phyloP scores from a whole-genome alignment of 352 stramenopile genomes.

The Phytophthora pistaciae region DNA sequence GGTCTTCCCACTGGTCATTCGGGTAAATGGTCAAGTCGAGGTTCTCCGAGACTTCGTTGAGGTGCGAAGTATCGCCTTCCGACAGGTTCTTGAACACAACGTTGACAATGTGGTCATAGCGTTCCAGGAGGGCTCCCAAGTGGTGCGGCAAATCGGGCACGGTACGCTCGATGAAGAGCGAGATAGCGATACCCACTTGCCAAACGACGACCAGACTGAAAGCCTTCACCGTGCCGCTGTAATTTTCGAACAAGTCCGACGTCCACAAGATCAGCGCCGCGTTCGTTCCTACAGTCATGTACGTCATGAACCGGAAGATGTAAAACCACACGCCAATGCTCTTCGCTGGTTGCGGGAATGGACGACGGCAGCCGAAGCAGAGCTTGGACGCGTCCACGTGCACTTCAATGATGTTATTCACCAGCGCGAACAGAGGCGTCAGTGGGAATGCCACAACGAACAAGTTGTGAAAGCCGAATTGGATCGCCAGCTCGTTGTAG shows the following conservation, averaged over 20 bases:
- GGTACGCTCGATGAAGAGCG: slow-evolving; percentile 58
- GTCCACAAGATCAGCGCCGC: slow-evolving; percentile 77
- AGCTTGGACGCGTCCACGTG: slow-evolving; percentile 81
- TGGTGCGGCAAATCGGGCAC: slow-evolving; percentile 63
- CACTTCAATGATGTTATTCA: slow-evolving; percentile 93
- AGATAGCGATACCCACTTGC: slow-evolving; percentile 64
- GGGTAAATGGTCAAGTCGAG: slow-evolving; percentile 73
- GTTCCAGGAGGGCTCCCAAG: slow-evolving; percentile 55
- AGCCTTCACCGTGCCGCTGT: slow-evolving; percentile 50
- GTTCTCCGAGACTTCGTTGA: slow-evolving; percentile 69
- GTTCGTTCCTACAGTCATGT: slow-evolving; percentile 76
- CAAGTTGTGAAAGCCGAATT: slow-evolving; percentile 95
- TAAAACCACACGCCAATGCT: slow-evolving; percentile 93
- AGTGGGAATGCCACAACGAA: slow-evolving; percentile 94
- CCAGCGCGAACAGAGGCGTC: slow-evolving; percentile 86
- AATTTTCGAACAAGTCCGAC: slow-evolving; percentile 59
- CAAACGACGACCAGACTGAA: slow-evolving; percentile 69
- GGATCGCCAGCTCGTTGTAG: slow-evolving; percentile 91
- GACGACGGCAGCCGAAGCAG: slow-evolving; percentile 69
- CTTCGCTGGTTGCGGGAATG: slow-evolving; percentile 75
- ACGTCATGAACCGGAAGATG: slow-evolving; percentile 78
- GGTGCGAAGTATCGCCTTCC: slow-evolving; percentile 59
- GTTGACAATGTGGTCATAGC: slow-evolving; percentile 71
- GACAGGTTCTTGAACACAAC: slow-evolving; percentile 74
- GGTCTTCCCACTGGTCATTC: slow-evolving; percentile 69